These are phyloP conservation scores for Eimeria acervulina DNA, from an alignment of 169 alveolate genomes.

Conservation along the genomic window DNA sequence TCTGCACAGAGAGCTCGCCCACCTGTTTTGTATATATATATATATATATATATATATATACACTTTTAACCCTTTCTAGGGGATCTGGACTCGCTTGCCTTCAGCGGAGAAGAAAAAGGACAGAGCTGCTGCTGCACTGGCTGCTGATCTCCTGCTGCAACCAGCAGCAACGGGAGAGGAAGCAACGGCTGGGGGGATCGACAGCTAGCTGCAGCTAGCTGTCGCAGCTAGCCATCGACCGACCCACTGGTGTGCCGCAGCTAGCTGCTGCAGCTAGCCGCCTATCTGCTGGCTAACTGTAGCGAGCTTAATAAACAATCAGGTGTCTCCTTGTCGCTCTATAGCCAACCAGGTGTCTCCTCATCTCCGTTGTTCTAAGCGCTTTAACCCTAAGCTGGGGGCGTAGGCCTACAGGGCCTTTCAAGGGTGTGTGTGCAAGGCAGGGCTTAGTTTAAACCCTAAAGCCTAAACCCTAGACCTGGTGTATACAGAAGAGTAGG, in stretches of 20 bases:
- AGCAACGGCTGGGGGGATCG: no score
- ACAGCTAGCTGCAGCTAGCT: slow-evolving; percentile 40
- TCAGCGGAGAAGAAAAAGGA: no score
- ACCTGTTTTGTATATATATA: no score
- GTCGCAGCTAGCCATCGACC: neutral
- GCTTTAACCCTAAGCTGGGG: slow-evolving; percentile 36
- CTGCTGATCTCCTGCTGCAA: no score
- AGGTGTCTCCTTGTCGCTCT: neutral
- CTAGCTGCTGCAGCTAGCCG: slow-evolving; percentile 37
- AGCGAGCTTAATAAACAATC: neutral
- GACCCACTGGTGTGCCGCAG: neutral
- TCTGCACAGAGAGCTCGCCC: no score
- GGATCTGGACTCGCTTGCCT: no score
- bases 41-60: no score
- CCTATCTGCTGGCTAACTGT: neutral
- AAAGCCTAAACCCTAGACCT: slow-evolving; percentile 17
- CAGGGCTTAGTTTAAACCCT: neutral
- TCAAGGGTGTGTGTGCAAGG: slow-evolving; percentile 94
- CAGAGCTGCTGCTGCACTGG: no score
- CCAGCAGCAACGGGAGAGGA: no score
- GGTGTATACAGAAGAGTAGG: no score
- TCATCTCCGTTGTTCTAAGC: neutral
- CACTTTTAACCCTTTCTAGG: no score
- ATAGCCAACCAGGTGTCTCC: neutral
- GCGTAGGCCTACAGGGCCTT: slow-evolving; percentile 90